Evolutionary conservation across 2,329 filamentous ascomycete genomes (phyloP).

Genomic region (Leptographium lundbergii): DNA sequence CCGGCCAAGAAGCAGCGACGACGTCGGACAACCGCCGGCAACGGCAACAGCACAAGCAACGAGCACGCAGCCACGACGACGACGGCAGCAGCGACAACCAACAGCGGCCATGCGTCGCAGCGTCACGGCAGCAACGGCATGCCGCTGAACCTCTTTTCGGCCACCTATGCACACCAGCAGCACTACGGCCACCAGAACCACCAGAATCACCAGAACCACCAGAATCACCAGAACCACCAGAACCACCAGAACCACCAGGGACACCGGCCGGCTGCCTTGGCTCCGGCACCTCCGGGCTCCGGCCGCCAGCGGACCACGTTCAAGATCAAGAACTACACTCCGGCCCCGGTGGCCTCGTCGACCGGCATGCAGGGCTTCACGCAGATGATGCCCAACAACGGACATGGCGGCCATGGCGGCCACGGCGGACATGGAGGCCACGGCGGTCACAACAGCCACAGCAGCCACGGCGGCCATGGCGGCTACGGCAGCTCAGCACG

Average conservation of each 20-base stretch:
- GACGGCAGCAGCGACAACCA: not conserved
- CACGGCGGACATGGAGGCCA: not conserved
- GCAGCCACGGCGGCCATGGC: not conserved
- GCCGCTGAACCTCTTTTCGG: not conserved
- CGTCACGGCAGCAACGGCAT: not conserved
- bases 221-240: not conserved
- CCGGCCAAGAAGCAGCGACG: slow-evolving; percentile 16
- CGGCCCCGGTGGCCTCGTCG: slow-evolving; percentile 8
- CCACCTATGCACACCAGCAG: not conserved
- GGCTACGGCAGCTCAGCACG: not conserved
- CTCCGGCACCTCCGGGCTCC: slow-evolving; percentile 6
- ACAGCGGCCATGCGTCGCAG: not conserved
- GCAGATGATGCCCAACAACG: slow-evolving; percentile 10
- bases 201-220: not conserved
- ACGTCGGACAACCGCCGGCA: not conserved
- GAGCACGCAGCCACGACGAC: too few relatives aligned
- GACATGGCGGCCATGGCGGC: not conserved
- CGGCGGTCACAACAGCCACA: not conserved
- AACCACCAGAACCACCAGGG: not conserved
- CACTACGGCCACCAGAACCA: not conserved
- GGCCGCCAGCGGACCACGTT: slow-evolving; percentile 17
- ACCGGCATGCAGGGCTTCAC: slow-evolving; percentile 10
- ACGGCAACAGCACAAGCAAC: not conserved
- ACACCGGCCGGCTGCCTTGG: slow-evolving; percentile 1
- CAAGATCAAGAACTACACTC: slow-evolving; percentile 22